Percentiles rank a stretch among this genome's conserved stretches.
Conservation (phyloP, 345 rosid species). For the Arabis hirsuta region DNA sequence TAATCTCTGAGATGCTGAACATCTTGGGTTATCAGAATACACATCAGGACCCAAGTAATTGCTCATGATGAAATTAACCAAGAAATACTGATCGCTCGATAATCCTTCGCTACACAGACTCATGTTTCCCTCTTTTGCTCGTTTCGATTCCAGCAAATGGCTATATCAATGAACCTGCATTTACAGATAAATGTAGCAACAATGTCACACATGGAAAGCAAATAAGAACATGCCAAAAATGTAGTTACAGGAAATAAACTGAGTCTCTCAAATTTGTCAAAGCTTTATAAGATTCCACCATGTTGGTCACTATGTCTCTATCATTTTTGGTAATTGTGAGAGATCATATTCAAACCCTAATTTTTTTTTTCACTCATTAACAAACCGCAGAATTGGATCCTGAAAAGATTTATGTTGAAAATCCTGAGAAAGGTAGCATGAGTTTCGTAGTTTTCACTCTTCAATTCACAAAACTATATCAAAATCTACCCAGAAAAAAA, state of each 20-base stretch:
- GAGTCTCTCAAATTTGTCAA: background rate
- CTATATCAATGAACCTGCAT: conserved; percentile 33
- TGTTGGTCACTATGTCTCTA: background rate
- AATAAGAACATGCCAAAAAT: conserved; percentile 23
- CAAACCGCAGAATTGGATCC: conserved; percentile 7
- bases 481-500: conserved; percentile 18
- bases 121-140: conserved; percentile 22
- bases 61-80: conserved; percentile 61
- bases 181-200: conserved; percentile 1
- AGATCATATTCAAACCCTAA: background rate
- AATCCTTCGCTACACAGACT: conserved; percentile 32
- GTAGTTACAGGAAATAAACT: background rate
- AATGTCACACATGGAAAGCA: conserved; percentile 30
- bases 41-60: conserved; percentile 72
- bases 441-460: background rate
- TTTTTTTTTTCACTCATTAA: background rate
- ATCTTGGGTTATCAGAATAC: conserved; percentile 62
- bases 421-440: conserved; percentile 2
- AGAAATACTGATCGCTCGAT: conserved; percentile 52
- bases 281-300: background rate
- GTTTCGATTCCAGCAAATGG: conserved; percentile 2
- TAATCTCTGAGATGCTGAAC: conserved; percentile 59
- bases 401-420: background rate
- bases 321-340: background rate
- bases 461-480: background rate